phyloP scores from a whole-genome alignment of 1,284 basidiomycete species.

The Cryptococcus sp. region DNA sequence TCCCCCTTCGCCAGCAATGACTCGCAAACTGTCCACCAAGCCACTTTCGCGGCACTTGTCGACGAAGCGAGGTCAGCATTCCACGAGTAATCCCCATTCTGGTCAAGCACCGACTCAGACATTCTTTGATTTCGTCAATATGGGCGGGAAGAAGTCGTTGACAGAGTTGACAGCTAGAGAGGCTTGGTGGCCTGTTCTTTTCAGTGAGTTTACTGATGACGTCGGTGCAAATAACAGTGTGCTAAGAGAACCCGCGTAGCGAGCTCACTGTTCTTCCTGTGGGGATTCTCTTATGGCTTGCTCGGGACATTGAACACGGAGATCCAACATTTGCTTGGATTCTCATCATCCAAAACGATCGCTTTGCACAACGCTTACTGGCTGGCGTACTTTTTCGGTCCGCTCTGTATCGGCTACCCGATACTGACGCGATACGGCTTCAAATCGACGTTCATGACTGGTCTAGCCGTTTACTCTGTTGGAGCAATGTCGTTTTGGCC shows the following conservation, averaged over 20 bases:
- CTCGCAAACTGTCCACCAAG: neutral
- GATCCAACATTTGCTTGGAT: slow-evolving; percentile 38
- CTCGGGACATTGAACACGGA: slow-evolving; percentile 46
- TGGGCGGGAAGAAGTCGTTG: slow-evolving; percentile 43
- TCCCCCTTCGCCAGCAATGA: neutral
- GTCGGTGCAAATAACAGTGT: neutral
- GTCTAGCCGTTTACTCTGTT: slow-evolving; percentile 44
- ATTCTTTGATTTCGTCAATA: slow-evolving; percentile 51
- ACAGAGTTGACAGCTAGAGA: slow-evolving; percentile 41
- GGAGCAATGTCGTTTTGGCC: slow-evolving; percentile 53
- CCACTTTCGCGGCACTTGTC: neutral
- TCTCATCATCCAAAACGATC: slow-evolving; percentile 27
- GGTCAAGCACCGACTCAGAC: slow-evolving; percentile 37
- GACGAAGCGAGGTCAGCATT: neutral
- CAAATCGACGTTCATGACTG: slow-evolving; percentile 51
- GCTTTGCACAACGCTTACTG: slow-evolving; percentile 48
- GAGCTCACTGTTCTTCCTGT: slow-evolving; percentile 49
- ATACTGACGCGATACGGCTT: slow-evolving; percentile 42
- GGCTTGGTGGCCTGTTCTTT: slow-evolving; percentile 49
- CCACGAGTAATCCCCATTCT: neutral
- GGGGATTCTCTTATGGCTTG: slow-evolving; percentile 52
- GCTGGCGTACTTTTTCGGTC: slow-evolving; percentile 46
- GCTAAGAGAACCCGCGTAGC: slow-evolving; percentile 20
- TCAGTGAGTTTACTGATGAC: slow-evolving; percentile 25
- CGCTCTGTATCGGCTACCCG: slow-evolving; percentile 39